These are phyloP conservation scores for Diplodia scrobiculata DNA, from an alignment of 2,329 filamentous ascomycete species.

Conservation along the genomic window DNA sequence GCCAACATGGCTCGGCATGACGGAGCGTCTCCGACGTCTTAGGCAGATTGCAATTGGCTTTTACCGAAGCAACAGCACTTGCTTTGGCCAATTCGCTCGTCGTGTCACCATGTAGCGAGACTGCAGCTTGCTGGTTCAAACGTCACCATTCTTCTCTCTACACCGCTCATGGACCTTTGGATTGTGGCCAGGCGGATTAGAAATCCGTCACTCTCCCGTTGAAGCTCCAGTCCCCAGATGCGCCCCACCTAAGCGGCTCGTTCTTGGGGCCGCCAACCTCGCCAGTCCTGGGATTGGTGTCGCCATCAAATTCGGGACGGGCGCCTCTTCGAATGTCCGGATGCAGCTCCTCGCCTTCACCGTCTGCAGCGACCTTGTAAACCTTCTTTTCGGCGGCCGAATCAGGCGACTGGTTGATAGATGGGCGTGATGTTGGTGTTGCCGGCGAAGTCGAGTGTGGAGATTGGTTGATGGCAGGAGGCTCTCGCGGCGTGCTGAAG, in stretches of 20 bases:
- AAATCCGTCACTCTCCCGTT: constrained; percentile 96
- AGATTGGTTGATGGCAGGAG: constrained; percentile 41
- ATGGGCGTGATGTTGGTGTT: constrained; percentile 32
- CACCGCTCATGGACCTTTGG: background rate
- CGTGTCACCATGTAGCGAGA: background rate
- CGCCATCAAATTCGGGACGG: constrained; percentile 88
- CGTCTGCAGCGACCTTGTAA: constrained; percentile 55
- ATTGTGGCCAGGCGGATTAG: constrained; percentile 29
- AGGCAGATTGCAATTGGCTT: background rate
- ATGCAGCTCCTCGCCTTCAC: constrained; percentile 66
- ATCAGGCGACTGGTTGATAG: constrained; percentile 43
- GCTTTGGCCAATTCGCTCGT: background rate
- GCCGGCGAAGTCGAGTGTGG: constrained; percentile 38
- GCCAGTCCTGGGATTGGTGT: constrained; percentile 88
- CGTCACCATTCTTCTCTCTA: background rate
- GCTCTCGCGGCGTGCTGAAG: constrained; percentile 66
- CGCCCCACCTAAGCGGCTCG: constrained; percentile 87
- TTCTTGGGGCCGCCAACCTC: constrained; percentile 98
- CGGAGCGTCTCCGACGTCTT: background rate
- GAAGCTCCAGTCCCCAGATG: constrained; percentile 80
- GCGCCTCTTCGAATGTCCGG: constrained; percentile 74
- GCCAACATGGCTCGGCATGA: background rate
- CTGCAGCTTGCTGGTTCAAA: constrained; percentile 6
- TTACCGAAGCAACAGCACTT: background rate
- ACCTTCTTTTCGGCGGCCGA: constrained; percentile 38